Evolutionary conservation across 257 asterid genomes (phyloP), one percentile per base, ranked within the genome.

Genomic region (Plectranthus barbatus): DNA sequence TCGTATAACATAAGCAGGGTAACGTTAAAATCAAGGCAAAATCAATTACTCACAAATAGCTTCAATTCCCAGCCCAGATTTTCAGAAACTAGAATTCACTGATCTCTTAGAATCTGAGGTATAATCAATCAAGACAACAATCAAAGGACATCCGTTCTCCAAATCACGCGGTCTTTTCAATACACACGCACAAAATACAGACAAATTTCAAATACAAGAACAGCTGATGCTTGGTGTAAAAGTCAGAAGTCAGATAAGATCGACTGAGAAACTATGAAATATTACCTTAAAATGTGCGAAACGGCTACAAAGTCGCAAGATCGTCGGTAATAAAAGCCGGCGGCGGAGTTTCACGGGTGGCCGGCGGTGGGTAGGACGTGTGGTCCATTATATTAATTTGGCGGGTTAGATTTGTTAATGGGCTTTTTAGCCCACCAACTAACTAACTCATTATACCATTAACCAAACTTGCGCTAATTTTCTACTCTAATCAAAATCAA

Each of bases 281-380:
- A 44, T 53, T 52, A 72, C 67, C 69, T 20, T 5, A 52, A 24
- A 59, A 9, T n/a, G 15, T 47, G 24, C 29, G 56, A 20, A 26
- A 2, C 23, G 23, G 29, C 54, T 23, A 49, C 23, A 14, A 23
- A 18, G 9, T 7, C 18, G 29, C 15, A 1, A 9, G 36, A 3
- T 13, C 66, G 47, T 48, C 66, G 49, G 62, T 26, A 26, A 5
- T 2, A 26, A n/a, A 58, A 31, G 17, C 36, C 42, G 40, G 40
- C 21, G 62, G 64, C 68, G 44, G 77, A 50, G 59, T 14, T 15
- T 12, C 51, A 61, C 51, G 40, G 67, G 62, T 50, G n/a, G 62
- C 36, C 62, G 73, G 56, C 34, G 56, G 56, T 56, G 14, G 74
- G 64, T 56, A 68, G 60, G 10, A 44, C 7, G 55, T 55, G 74